These are phyloP conservation scores for Halteria grandinella DNA, from an alignment of 73 alveolate species.

Conservation along the genomic window DNA sequence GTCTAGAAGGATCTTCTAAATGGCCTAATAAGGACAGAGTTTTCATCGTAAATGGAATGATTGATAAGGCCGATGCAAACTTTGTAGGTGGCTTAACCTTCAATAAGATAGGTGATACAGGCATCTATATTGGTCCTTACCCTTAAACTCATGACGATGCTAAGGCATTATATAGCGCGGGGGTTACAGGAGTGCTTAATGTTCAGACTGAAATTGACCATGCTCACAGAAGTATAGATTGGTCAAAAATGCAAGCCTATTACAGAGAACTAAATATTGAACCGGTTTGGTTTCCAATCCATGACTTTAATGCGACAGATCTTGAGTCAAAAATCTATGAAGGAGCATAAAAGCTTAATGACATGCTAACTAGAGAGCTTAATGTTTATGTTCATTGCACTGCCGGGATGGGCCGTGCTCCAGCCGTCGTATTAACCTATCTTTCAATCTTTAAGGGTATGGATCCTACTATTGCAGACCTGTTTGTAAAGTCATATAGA, in stretches of 20 bases:
- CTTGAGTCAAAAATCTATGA: slow-evolving; percentile 70
- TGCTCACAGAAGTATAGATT: slow-evolving; percentile 62
- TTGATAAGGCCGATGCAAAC: slow-evolving; percentile 73
- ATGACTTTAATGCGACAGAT: slow-evolving; percentile 74
- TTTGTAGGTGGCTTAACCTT: slow-evolving; percentile 73
- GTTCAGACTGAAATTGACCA: slow-evolving; percentile 77
- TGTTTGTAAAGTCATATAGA: slow-evolving; percentile 68
- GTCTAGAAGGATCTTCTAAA: slow-evolving; percentile 21
- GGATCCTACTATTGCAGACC: slow-evolving; percentile 71
- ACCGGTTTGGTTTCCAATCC: slow-evolving; percentile 73
- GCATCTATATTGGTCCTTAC: slow-evolving; percentile 77
- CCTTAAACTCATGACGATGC: slow-evolving; percentile 74
- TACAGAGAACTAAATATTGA: slow-evolving; percentile 59
- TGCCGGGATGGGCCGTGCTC: slow-evolving; percentile 90
- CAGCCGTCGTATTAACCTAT: slow-evolving; percentile 77
- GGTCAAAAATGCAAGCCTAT: slow-evolving; percentile 50
- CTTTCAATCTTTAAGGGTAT: slow-evolving; percentile 72
- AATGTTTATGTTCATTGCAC: slow-evolving; percentile 85
- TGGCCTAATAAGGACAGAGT: slow-evolving; percentile 57
- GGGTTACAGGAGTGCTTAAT: slow-evolving; percentile 73
- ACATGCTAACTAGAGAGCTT: slow-evolving; percentile 63
- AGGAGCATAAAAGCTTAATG: slow-evolving; percentile 65
- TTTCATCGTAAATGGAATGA: slow-evolving; percentile 56
- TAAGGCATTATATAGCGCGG: slow-evolving; percentile 51
- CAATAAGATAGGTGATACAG: slow-evolving; percentile 68